A percentile compares a stretch with the other conserved stretches of the same genome.
Evolutionary conservation across 306 rosid species (phyloP).

Genomic region (Adenanthera pavonina): DNA sequence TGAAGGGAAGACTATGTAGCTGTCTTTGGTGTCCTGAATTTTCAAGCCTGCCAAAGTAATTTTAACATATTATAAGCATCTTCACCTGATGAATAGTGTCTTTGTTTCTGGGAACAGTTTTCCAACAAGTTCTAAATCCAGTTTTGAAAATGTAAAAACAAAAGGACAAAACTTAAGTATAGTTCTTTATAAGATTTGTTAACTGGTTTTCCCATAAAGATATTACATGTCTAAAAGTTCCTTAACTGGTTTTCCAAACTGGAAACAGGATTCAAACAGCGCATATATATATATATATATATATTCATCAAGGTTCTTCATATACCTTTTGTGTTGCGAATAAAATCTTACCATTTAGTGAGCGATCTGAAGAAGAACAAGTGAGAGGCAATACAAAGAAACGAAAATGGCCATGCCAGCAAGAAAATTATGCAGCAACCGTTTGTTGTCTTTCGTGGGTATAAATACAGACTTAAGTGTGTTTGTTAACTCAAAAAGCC

Average conservation of each 20-base stretch:
- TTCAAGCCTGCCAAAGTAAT: slow-evolving; percentile 54
- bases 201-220: not conserved
- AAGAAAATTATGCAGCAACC: slow-evolving; percentile 79
- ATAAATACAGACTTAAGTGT: slow-evolving; percentile 78
- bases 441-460: slow-evolving; percentile 85
- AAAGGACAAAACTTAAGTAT: not conserved
- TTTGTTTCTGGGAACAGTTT: not conserved
- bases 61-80: slow-evolving; percentile 2
- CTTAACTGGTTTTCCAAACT: not conserved
- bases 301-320: slow-evolving; percentile 6
- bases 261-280: not conserved
- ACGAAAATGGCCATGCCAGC: slow-evolving; percentile 65
- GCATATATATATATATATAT: not conserved
- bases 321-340: slow-evolving; percentile 5
- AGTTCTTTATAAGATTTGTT: not conserved
- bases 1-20: slow-evolving; percentile 43
- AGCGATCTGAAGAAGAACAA: slow-evolving; percentile 72
- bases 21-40: slow-evolving; percentile 40
- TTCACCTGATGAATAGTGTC: not conserved
- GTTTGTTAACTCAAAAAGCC: slow-evolving; percentile 90
- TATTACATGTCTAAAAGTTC: not conserved
- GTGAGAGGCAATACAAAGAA: slow-evolving; percentile 66
- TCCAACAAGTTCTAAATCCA: not conserved
- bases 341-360: slow-evolving; percentile 62
- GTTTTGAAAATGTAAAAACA: not conserved